phyloP scores from a whole-genome alignment of 129 eudicot genomes.

The Saussurea involucrata region DNA sequence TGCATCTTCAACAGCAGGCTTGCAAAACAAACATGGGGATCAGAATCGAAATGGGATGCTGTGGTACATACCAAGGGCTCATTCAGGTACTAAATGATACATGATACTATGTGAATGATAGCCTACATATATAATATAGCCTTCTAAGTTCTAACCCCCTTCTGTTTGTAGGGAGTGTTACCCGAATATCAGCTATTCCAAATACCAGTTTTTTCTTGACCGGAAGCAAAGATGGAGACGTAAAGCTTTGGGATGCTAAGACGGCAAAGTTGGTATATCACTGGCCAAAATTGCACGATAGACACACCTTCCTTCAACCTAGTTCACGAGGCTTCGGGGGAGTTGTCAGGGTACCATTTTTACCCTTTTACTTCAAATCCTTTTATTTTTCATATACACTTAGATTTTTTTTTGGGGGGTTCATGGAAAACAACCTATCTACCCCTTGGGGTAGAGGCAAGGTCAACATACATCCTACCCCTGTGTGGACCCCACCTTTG shows the following conservation, averaged over 20 bases:
- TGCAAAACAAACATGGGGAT: conserved; percentile 77
- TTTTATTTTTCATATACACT: not conserved
- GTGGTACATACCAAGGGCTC: conserved; percentile 99
- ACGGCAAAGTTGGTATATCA: conserved; percentile 68
- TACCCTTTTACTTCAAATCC: not conserved
- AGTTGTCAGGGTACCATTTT: conserved; percentile 54
- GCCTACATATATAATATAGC: not conserved
- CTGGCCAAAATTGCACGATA: conserved; percentile 90
- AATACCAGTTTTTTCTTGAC: conserved; percentile 84
- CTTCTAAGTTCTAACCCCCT: not conserved
- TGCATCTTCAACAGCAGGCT: conserved; percentile 56
- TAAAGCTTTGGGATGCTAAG: conserved; percentile 98
- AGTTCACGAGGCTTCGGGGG: conserved; percentile 90
- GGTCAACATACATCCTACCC: not conserved
- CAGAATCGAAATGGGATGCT: conserved; percentile 97
- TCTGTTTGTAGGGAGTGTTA: conserved; percentile 63
- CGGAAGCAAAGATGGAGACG: conserved; percentile 99
- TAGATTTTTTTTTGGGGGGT: not conserved
- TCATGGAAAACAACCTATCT: not conserved
- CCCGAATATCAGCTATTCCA: conserved; percentile 83
- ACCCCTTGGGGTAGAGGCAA: too few relatives aligned
- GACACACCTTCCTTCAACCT: conserved; percentile 78
- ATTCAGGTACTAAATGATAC: conserved; percentile 50
- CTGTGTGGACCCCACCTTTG: not conserved
- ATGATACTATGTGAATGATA: not conserved